phyloP scores from a whole-genome alignment of 495 filamentous ascomycete genomes.

The Hyaloscypha variabilis region DNA sequence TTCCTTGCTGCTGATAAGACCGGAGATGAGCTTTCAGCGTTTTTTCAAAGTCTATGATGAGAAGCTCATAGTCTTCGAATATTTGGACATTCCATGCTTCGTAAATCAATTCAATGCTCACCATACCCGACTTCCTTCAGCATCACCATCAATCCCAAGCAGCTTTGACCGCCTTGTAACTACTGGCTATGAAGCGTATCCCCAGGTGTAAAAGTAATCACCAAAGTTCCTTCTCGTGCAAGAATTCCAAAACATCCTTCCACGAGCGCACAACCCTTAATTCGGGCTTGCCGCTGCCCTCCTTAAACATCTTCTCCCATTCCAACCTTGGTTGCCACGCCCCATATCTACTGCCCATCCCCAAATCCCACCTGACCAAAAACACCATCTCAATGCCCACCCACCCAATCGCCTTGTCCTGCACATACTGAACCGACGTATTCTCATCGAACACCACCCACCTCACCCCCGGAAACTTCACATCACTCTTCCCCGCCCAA shows the following conservation, averaged over 20 bases:
- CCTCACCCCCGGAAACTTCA: not conserved
- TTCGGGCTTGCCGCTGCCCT: not conserved
- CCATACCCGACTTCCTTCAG: too few relatives aligned
- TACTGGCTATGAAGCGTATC: too few relatives aligned
- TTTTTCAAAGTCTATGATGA: too few relatives aligned
- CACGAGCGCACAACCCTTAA: not conserved
- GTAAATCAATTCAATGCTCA: too few relatives aligned
- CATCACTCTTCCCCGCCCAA: not conserved
- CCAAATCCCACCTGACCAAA: too few relatives aligned
- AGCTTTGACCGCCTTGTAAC: too few relatives aligned
- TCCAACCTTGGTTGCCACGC: not conserved
- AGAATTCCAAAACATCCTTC: not conserved
- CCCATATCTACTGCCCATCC: not conserved
- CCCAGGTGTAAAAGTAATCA: not conserved
- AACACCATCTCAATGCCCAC: not conserved
- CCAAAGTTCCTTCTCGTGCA: not conserved
- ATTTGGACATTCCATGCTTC: too few relatives aligned
- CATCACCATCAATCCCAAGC: too few relatives aligned
- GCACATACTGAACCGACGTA: not conserved
- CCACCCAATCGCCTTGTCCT: not conserved
- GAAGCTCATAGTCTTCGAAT: too few relatives aligned
- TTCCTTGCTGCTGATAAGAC: too few relatives aligned
- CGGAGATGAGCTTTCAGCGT: too few relatives aligned
- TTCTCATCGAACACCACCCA: not conserved
- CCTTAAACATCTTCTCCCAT: not conserved